These are phyloP conservation scores for Colletotrichum sp. DNA, from an alignment of 2,329 filamentous ascomycete species.

Conservation along the genomic window DNA sequence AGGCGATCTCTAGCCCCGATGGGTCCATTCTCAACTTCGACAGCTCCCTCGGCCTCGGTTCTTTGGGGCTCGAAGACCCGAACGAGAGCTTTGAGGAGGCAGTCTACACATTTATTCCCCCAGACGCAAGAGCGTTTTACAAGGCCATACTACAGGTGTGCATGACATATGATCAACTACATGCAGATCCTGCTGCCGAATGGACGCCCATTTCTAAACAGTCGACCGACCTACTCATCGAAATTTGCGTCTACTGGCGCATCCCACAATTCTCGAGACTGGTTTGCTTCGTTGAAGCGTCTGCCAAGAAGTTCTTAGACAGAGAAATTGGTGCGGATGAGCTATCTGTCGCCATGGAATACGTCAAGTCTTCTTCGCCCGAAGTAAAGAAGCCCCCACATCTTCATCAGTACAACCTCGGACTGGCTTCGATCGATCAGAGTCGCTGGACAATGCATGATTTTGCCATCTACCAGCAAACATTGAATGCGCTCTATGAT, in stretches of 20 bases:
- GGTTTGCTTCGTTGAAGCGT: slow-evolving; percentile 83
- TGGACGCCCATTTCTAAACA: slow-evolving; percentile 72
- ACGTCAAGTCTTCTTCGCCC: slow-evolving; percentile 74
- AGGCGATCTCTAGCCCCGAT: slow-evolving; percentile 53
- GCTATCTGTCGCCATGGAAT: slow-evolving; percentile 82
- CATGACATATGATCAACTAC: slow-evolving; percentile 68
- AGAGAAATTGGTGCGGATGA: slow-evolving; percentile 82
- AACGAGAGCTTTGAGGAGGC: slow-evolving; percentile 63
- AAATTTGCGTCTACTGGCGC: slow-evolving; percentile 88
- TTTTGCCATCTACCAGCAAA: slow-evolving; percentile 74
- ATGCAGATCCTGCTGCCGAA: slow-evolving; percentile 55
- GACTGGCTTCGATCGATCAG: slow-evolving; percentile 61
- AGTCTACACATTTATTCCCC: slow-evolving; percentile 87
- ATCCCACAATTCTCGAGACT: slow-evolving; percentile 83
- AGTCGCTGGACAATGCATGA: slow-evolving; percentile 74
- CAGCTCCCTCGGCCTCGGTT: slow-evolving; percentile 70
- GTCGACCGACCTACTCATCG: slow-evolving; percentile 82
- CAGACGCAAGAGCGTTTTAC: slow-evolving; percentile 83
- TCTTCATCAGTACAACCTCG: slow-evolving; percentile 55
- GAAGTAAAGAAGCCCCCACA: slow-evolving; percentile 69
- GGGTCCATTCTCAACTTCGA: slow-evolving; percentile 59
- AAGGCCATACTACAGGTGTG: slow-evolving; percentile 82
- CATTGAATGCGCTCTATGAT: slow-evolving; percentile 78
- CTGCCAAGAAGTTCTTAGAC: slow-evolving; percentile 83
- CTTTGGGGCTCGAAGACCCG: slow-evolving; percentile 66